Conservation (phyloP, 352 stramenopile genomes). For the Pythium aphanidermatum region DNA sequence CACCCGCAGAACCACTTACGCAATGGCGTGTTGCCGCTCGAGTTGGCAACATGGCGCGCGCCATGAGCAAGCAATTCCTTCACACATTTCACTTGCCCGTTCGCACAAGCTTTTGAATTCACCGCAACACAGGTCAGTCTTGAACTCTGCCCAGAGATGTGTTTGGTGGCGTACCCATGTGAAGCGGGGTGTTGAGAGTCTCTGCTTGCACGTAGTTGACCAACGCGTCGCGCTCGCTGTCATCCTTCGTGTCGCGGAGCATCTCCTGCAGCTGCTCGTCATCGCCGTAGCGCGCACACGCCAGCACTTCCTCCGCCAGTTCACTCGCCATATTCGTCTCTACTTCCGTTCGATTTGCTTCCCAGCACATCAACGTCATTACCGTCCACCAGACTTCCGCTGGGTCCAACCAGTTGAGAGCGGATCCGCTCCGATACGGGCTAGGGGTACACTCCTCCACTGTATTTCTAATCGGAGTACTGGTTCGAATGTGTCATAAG, state of each 20-base stretch:
- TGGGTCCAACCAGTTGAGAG: conserved; percentile 11
- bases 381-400: not conserved
- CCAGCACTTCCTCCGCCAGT: conserved; percentile 50
- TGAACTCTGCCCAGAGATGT: too few relatives aligned
- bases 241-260: conserved; percentile 18
- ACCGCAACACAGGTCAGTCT: too few relatives aligned
- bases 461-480: too few relatives aligned
- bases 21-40: conserved; percentile 69
- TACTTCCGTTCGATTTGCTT: conserved; percentile 2
- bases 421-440: conserved; percentile 11
- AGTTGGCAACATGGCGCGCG: conserved; percentile 56
- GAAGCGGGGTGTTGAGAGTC: conserved; percentile 73
- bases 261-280: conserved; percentile 48
- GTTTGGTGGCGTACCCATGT: conserved; percentile 53
- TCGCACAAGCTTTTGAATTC: conserved; percentile 83
- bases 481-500: conserved; percentile 6
- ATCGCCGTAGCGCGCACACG: conserved; percentile 70
- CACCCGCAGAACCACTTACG: conserved; percentile 31
- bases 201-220: conserved; percentile 75
- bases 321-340: not conserved
- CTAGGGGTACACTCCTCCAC: conserved; percentile 16
- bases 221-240: conserved; percentile 20
- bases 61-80: conserved; percentile 48
- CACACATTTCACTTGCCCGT: conserved; percentile 62
- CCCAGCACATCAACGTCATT: conserved; percentile 7